A percentile compares a stretch with the other conserved stretches of the same genome.
These are phyloP conservation scores for Malus sylvestris DNA, from an alignment of 306 rosid genomes.

Conservation along the genomic window DNA sequence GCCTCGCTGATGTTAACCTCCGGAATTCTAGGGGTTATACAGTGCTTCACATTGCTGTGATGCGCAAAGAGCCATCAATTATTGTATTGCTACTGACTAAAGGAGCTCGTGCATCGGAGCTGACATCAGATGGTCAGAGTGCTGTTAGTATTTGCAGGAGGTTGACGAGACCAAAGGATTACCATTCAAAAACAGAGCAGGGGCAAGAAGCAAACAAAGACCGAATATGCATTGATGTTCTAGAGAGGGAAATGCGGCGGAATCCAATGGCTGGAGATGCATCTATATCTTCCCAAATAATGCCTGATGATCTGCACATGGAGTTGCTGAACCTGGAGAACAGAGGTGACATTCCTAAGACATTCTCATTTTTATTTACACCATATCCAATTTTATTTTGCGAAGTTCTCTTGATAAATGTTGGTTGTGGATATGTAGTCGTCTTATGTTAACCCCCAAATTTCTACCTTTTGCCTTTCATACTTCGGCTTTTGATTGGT, in stretches of 20 bases:
- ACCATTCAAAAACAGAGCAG: slow-evolving; percentile 29
- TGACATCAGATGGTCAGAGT: slow-evolving; percentile 37
- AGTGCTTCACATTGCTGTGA: slow-evolving; percentile 44
- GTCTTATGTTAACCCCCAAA: background rate
- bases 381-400: background rate
- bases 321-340: slow-evolving; percentile 42
- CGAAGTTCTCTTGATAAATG: background rate
- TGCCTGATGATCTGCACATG: slow-evolving; percentile 45
- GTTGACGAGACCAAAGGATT: slow-evolving; percentile 47
- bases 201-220: slow-evolving; percentile 40
- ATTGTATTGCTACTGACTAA: slow-evolving; percentile 35
- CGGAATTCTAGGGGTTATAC: slow-evolving; percentile 35
- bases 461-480: background rate
- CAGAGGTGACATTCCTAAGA: slow-evolving; percentile 26
- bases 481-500: background rate
- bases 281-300: slow-evolving; percentile 21
- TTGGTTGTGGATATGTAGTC: background rate
- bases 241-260: slow-evolving; percentile 43
- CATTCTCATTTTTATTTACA: too few relatives aligned
- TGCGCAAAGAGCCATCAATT: slow-evolving; percentile 42
- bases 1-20: slow-evolving; percentile 41
- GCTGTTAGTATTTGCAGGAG: slow-evolving; percentile 43
- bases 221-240: slow-evolving; percentile 43
- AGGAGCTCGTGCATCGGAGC: slow-evolving; percentile 38
- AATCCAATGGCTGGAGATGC: slow-evolving; percentile 25